These are phyloP conservation scores for Odontarrhena argentea DNA, from an alignment of 345 rosid species.

Conservation along the genomic window DNA sequence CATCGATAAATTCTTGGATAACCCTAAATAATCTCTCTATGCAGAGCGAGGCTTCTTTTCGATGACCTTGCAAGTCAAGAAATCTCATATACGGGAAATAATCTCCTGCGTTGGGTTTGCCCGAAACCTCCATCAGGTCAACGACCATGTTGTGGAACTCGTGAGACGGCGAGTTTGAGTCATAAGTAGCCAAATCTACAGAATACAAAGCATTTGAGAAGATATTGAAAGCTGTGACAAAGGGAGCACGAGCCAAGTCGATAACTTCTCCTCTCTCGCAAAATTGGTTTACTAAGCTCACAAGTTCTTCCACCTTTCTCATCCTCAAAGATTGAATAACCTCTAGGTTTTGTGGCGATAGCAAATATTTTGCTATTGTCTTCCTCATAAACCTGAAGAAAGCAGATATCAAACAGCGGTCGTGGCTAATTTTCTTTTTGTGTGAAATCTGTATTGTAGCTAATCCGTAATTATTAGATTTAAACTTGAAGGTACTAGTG, in stretches of 20 bases:
- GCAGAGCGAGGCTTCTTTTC: slow-evolving; percentile 27
- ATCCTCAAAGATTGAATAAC: slow-evolving; percentile 21
- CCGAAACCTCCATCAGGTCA: slow-evolving; percentile 42
- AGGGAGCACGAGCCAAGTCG: slow-evolving; percentile 47
- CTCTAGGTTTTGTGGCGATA: slow-evolving; percentile 23
- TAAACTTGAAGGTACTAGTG: background rate
- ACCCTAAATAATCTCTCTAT: slow-evolving; percentile 29
- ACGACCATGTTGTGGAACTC: slow-evolving; percentile 42
- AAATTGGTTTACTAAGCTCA: slow-evolving; percentile 33
- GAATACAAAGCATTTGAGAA: slow-evolving; percentile 52
- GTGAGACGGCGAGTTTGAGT: slow-evolving; percentile 25
- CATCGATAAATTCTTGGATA: slow-evolving; percentile 39
- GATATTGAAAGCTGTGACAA: slow-evolving; percentile 46
- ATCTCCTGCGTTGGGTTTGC: slow-evolving; percentile 52
- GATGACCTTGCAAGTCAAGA: slow-evolving; percentile 51
- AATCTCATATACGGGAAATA: slow-evolving; percentile 44
- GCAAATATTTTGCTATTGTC: slow-evolving; percentile 4
- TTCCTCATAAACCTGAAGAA: slow-evolving; percentile 33
- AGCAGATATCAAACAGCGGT: background rate
- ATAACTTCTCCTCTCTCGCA: slow-evolving; percentile 40
- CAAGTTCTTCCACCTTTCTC: slow-evolving; percentile 37
- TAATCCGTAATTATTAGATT: background rate
- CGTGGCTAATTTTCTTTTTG: too few relatives aligned
- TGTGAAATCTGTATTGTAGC: too few relatives aligned
- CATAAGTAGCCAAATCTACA: slow-evolving; percentile 41